Base-by-base conservation (phyloP, 768 basidiomycete genomes). In the Tephrocybe sp. region DNA sequence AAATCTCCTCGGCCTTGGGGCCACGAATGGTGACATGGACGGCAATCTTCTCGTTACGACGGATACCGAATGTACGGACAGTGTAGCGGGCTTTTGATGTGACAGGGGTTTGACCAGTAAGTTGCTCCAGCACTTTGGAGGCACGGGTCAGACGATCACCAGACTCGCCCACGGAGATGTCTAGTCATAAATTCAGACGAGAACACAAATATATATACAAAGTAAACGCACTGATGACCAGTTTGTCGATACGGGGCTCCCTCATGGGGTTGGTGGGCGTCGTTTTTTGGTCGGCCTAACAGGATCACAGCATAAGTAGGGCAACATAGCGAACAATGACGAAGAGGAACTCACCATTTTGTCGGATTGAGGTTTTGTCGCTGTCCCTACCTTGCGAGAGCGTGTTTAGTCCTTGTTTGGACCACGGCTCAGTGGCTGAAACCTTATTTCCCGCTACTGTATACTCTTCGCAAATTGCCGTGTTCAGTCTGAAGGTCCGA, bases 41-140 rank as follows among this genome's bases (percentile, higher is more conserved):
- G 41, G 96, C 96, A 69, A 98, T 99, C 84, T 99, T 99, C 78
- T 99, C 96, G 80, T 99, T 99, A 77, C 97, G 91, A 70, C 97
- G 90, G 82, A 99, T 99, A 66, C 92, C 89, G 78, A 99, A 99
- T 41, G 90, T 89, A 61, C 96, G 94, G 73, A 98, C 93, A 67
- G 97, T 98, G 88, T 96, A 98, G 60, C 97, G 92, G 55, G 96
- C 97, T 83, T 98, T 99, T 69, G 95, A 98, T 61, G 95, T 97
- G 63, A 99, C 96, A 67, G 96, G 96, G 40, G 96, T 92, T 81
- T 99, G 96, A 63, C 96, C 96, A 62, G 96, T 99, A 56, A 99
- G 87, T 75, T 99, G 96, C 76, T 99, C 96, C 63, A 99, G 80
- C 62, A 98, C 96, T 77, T 99, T 99, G 69, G 96, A 95, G 44